Conservation (phyloP, 2,329 filamentous ascomycete genomes). For the Podosphaera leucotricha region DNA sequence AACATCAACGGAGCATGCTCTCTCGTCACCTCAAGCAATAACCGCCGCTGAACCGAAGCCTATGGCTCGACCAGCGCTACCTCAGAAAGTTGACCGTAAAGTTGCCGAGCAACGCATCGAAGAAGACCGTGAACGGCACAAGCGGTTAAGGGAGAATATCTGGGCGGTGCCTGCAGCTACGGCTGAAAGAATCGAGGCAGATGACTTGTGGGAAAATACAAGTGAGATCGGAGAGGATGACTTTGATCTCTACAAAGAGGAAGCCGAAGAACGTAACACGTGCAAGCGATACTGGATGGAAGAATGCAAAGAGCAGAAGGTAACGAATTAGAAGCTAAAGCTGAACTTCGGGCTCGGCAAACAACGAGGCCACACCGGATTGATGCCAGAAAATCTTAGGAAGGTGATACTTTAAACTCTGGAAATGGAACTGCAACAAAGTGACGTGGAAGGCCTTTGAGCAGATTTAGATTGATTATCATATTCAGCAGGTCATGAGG, state of each 20-base stretch:
- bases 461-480: too few relatives aligned
- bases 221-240: conserved; percentile 81
- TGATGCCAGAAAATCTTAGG: background rate
- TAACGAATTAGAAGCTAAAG: background rate
- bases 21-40: conserved; percentile 3
- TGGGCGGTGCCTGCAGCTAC: conserved; percentile 54
- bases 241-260: conserved; percentile 51
- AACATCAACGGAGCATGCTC: conserved; percentile 6
- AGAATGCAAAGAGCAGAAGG: conserved; percentile 6
- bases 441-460: too few relatives aligned
- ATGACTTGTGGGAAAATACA: conserved; percentile 64
- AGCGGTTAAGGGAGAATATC: conserved; percentile 71
- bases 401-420: too few relatives aligned
- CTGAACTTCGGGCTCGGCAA: background rate
- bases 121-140: conserved; percentile 87
- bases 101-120: conserved; percentile 93
- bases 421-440: too few relatives aligned
- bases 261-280: conserved; percentile 21
- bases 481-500: too few relatives aligned
- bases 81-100: conserved; percentile 44
- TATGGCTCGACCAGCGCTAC: conserved; percentile 3
- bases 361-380: background rate
- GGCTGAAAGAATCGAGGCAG: conserved; percentile 32
- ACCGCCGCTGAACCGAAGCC: conserved; percentile 5
- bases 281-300: conserved; percentile 11